These are phyloP conservation scores for Hygrocybe punicea DNA, from an alignment of 768 basidiomycete species.

Conservation along the genomic window DNA sequence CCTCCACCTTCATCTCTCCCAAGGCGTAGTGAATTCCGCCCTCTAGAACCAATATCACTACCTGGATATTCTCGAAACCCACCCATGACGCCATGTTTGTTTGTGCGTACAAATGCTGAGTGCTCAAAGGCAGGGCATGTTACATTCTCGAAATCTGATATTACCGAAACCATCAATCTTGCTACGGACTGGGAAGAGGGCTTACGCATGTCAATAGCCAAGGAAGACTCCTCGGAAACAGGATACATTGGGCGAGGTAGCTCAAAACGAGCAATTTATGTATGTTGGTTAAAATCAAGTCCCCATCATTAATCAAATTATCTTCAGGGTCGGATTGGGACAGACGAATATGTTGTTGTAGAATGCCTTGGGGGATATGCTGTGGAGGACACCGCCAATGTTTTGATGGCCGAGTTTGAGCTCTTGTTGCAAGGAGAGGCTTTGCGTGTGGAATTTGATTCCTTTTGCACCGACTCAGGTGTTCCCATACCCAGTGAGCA, in stretches of 20 bases:
- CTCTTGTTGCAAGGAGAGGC: no score
- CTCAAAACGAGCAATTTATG: conserved; percentile 15
- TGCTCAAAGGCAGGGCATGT: neutral
- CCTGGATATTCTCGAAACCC: neutral
- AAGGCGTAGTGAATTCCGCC: neutral
- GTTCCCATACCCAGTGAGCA: neutral
- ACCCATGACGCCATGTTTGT: neutral
- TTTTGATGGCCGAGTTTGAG: no score
- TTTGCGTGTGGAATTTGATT: no score
- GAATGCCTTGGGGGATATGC: no score
- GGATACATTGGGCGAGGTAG: conserved; percentile 15
- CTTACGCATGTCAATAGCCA: neutral
- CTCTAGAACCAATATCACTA: neutral
- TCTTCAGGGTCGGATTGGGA: conserved; percentile 7
- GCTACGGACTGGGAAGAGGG: conserved; percentile 4
- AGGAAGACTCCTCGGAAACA: neutral
- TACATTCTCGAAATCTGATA: neutral
- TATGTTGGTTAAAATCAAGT: neutral
- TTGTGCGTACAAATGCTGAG: neutral
- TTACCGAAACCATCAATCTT: neutral
- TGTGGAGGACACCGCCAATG: no score
- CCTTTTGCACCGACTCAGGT: conserved; percentile 1
- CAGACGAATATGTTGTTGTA: conserved; percentile 16
- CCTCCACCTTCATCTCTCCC: neutral
- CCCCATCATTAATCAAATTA: neutral